Base-by-base conservation (phyloP, 2,329 filamentous ascomycete species). In the Aureobasidium namibiae region DNA sequence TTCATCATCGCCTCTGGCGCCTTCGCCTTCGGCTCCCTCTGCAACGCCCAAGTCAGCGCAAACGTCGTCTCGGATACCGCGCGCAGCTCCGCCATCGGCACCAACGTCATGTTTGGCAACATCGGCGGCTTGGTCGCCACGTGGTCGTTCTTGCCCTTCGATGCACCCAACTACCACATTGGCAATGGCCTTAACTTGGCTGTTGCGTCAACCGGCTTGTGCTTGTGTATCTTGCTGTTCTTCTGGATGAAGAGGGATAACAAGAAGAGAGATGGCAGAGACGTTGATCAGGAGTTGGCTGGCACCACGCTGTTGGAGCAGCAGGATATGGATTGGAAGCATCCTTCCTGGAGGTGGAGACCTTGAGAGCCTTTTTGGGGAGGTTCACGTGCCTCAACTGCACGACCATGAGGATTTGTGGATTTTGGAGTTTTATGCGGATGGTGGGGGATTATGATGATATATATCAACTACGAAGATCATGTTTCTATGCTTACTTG, bases 31-130 rank as follows among this genome's bases (percentile, higher is more conserved):
- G 86, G 85, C 0, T 78, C 86, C 0, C 77, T 90, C 13, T 82
- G 80, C 64, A 88, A 87, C 63, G 86, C 86, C 0, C 80, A 89
- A 59, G 83, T 81, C 0, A 82, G 85, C 0, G 86, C 85, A 7
- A 89, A 89, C 64, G 85, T 90, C 0, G 80, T 89, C 8, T 84
- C 83, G 4, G 87, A 90, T 64, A 88, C 87, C 0, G 84, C 87
- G 0, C 79, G 86, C 14, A 83, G 82, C 10, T 80, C 83, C 0
- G 85, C 84, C 3, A 87, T 89, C 45, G 85, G 82, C 11, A 81
- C 80, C 0, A 84, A 83, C 56, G 83, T 89, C 66, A 89, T 89
- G 85, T 74, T 88, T 24, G 87, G 86, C 29, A 89, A 89, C 58
- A 68, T 89, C n/a, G 87, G 87, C 2, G 87, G 67, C 8, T 50